Percentiles rank a stretch among this genome's conserved stretches.
These are phyloP conservation scores for Geotrichum candidum DNA, from an alignment of 1,139 yeast genomes.

Conservation along the genomic window DNA sequence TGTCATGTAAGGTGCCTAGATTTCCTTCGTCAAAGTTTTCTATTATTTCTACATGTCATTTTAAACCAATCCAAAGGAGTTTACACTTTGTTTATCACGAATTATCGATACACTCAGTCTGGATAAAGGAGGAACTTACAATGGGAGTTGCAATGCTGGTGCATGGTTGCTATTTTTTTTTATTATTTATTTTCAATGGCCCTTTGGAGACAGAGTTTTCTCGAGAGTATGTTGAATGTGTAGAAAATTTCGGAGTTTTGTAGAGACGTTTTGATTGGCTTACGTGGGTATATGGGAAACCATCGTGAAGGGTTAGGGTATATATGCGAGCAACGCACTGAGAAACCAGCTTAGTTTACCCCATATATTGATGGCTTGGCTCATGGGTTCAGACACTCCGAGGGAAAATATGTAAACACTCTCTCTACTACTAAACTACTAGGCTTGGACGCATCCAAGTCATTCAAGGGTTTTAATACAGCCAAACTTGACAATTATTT, in stretches of 20 bases:
- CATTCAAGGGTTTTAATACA: neutral
- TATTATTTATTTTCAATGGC: neutral
- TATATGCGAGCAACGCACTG: neutral
- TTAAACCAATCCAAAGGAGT: neutral
- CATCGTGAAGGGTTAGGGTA: neutral
- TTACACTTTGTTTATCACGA: neutral
- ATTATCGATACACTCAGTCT: neutral
- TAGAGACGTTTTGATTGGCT: neutral
- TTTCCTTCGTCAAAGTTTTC: neutral
- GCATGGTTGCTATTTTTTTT: neutral
- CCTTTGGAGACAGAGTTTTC: neutral
- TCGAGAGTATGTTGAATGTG: neutral
- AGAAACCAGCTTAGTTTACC: neutral
- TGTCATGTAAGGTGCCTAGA: conserved; percentile 57
- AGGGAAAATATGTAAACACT: neutral
- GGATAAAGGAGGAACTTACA: neutral
- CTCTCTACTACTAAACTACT: neutral
- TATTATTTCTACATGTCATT: neutral
- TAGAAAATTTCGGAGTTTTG: neutral
- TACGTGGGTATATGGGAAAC: neutral
- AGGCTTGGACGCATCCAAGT: neutral
- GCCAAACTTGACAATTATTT: neutral
- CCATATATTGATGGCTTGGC: neutral
- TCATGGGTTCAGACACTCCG: neutral
- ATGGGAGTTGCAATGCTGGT: neutral